These are phyloP conservation scores for Aspergillus sp. DNA, from an alignment of 2,329 filamentous ascomycete species.

Conservation along the genomic window DNA sequence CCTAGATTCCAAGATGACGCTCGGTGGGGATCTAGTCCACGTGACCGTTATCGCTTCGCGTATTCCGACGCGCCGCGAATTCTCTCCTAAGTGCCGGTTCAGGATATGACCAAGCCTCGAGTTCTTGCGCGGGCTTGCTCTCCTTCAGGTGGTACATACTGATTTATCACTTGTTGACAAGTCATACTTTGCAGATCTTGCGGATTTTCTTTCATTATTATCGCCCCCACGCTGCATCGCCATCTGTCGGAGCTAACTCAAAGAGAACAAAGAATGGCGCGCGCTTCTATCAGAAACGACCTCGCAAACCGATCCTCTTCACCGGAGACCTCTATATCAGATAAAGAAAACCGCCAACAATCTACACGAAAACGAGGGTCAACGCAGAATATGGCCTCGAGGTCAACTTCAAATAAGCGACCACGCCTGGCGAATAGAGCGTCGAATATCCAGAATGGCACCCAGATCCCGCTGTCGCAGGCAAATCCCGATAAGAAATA, in stretches of 20 bases:
- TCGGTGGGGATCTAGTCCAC: slow-evolving; percentile 5
- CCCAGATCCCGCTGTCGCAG: slow-evolving; percentile 20
- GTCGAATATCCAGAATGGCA: slow-evolving; percentile 15
- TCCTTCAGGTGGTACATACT: neutral
- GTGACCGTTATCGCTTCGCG: slow-evolving; percentile 6
- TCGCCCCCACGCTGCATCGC: neutral
- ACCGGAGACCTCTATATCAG: slow-evolving; percentile 31
- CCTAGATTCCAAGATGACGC: slow-evolving; percentile 4
- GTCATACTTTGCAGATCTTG: no score
- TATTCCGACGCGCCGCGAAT: slow-evolving; percentile 1
- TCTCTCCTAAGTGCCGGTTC: slow-evolving; percentile 2
- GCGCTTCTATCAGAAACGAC: slow-evolving; percentile 10
- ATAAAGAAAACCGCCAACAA: slow-evolving; percentile 41
- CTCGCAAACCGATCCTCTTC: slow-evolving; percentile 22
- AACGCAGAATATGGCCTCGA: slow-evolving; percentile 29
- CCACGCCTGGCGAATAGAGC: slow-evolving; percentile 34
- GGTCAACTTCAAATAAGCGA: slow-evolving; percentile 33
- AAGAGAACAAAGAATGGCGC: slow-evolving; percentile 19
- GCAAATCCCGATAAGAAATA: slow-evolving; percentile 38
- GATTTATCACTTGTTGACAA: no score
- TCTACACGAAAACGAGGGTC: slow-evolving; percentile 38
- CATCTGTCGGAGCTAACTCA: neutral
- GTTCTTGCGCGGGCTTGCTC: neutral
- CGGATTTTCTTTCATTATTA: no score
- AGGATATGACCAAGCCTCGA: neutral